Conservation (phyloP, 2,329 filamentous ascomycete genomes). For the Pseudogymnoascus sp. region DNA sequence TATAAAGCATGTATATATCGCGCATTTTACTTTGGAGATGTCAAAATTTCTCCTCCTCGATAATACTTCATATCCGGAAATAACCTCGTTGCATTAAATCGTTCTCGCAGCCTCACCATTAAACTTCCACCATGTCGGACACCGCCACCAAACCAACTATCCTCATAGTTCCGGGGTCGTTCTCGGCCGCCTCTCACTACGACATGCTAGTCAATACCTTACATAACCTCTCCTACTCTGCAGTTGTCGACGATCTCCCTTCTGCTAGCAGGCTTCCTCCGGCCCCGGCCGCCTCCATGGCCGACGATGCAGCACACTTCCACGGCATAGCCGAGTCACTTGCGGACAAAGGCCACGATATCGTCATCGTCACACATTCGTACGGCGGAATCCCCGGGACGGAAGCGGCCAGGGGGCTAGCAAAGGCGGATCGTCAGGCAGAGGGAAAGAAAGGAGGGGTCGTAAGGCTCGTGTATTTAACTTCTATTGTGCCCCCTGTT, state of each 20-base stretch:
- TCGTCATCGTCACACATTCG: constrained; percentile 34
- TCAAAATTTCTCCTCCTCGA: too few species aligned
- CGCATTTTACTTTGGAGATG: too few species aligned
- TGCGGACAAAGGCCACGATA: constrained; percentile 32
- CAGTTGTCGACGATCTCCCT: constrained; percentile 17
- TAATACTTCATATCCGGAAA: background rate
- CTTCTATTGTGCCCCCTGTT: constrained; percentile 17
- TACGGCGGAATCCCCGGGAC: constrained; percentile 33
- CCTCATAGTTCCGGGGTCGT: constrained; percentile 24
- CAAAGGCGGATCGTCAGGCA: constrained; percentile 28
- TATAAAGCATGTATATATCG: background rate
- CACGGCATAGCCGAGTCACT: constrained; percentile 28
- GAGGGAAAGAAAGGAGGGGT: constrained; percentile 32
- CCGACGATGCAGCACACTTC: constrained; percentile 31
- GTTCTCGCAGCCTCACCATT: background rate
- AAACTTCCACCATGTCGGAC: background rate
- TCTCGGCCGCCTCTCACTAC: constrained; percentile 20
- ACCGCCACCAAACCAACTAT: constrained; percentile 19
- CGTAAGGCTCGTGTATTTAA: constrained; percentile 18
- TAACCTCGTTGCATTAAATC: too few species aligned
- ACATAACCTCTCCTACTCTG: constrained; percentile 13
- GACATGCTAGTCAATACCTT: constrained; percentile 17
- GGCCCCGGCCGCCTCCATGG: constrained; percentile 22
- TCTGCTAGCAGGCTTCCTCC: constrained; percentile 17
- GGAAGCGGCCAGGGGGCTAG: constrained; percentile 30